A percentile compares a stretch with the other conserved stretches of the same genome.
Evolutionary conservation across 1,139 yeast genomes (phyloP).

Genomic region (Arxiozyma telluris): DNA sequence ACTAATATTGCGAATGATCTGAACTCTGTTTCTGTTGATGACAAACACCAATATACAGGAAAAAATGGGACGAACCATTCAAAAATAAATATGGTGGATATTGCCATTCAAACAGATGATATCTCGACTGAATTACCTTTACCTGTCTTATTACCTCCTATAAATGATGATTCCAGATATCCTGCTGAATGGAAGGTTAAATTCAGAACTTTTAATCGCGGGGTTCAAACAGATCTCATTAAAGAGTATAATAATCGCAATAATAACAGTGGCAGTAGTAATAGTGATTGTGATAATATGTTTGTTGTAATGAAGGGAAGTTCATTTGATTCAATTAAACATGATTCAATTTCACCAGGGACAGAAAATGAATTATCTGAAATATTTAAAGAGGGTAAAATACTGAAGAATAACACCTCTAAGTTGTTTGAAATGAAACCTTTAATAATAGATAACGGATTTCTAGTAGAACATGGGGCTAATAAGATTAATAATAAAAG

Average conservation of each 20-base stretch:
- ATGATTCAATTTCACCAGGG: not conserved
- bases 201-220: conserved; percentile 17
- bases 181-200: too few species aligned
- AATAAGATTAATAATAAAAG: not conserved
- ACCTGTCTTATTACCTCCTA: not conserved
- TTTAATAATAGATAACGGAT: not conserved
- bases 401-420: not conserved
- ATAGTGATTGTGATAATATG: not conserved
- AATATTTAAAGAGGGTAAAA: not conserved
- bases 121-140: too few species aligned
- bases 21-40: not conserved
- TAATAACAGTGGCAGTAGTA: not conserved
- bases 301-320: not conserved
- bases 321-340: not conserved
- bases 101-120: conserved; percentile 17
- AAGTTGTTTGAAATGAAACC: not conserved
- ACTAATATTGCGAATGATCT: too few species aligned
- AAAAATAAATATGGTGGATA: not conserved
- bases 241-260: not conserved
- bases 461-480: not conserved
- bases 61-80: not conserved
- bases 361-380: not conserved
- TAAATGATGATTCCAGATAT: not conserved
- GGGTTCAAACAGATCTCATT: conserved; percentile 10
- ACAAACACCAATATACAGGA: too few species aligned